A percentile compares a stretch with the other conserved stretches of the same genome.
Evolutionary conservation across 2,329 filamentous ascomycete genomes (phyloP).

Genomic region (Colletotrichum agaves): DNA sequence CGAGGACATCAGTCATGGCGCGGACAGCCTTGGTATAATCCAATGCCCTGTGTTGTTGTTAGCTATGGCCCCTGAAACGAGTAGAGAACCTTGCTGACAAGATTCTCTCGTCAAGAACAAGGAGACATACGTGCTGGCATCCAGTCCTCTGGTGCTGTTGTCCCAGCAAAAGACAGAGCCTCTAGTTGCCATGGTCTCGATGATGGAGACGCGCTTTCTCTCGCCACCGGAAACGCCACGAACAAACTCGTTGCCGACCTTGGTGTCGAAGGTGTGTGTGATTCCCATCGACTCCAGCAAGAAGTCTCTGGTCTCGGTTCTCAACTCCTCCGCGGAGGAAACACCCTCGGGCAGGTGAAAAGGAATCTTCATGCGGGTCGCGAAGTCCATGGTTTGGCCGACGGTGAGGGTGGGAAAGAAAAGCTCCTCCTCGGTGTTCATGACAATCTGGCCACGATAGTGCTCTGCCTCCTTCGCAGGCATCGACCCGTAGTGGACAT

Average conservation of each 20-base stretch:
- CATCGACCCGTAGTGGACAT: conserved; percentile 66
- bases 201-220: conserved; percentile 75
- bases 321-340: conserved; percentile 56
- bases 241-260: conserved; percentile 74
- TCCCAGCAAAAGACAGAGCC: conserved; percentile 74
- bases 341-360: conserved; percentile 57
- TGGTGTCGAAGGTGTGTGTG: conserved; percentile 70
- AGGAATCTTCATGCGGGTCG: conserved; percentile 68
- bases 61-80: not conserved
- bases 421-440: conserved; percentile 77
- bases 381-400: conserved; percentile 77
- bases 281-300: conserved; percentile 68
- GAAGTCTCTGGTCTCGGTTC: conserved; percentile 61
- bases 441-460: conserved; percentile 69
- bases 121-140: conserved; percentile 65
- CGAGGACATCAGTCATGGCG: conserved; percentile 70
- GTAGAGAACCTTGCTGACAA: no score
- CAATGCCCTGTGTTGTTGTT: conserved; percentile 54
- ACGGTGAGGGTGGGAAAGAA: conserved; percentile 77
- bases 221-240: conserved; percentile 76
- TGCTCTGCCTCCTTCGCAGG: conserved; percentile 59
- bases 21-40: conserved; percentile 71
- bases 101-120: not conserved
- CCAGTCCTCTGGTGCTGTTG: conserved; percentile 73
- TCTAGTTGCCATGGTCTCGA: conserved; percentile 69